Evolutionary conservation across 2,329 filamentous ascomycete species (phyloP), one percentile per base, ranked within the genome.

Genomic region (Monosporascus sp.): DNA sequence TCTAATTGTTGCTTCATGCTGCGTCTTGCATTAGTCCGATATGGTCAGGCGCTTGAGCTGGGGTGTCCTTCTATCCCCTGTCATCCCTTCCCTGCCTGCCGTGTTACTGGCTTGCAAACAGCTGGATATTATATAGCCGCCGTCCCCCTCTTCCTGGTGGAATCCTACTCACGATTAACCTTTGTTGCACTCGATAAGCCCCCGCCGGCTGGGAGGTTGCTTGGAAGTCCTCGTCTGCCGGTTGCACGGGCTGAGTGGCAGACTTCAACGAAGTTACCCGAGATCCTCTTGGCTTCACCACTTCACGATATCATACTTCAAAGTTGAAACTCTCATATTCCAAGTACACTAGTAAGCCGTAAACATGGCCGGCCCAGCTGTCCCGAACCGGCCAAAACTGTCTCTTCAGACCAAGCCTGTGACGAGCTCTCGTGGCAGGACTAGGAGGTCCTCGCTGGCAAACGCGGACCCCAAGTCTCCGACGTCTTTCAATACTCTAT

Each of bases 401-500:
- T 80, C 79, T 51, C 76, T 83, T 60, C 76, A 81, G 63, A 82
- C 75, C 61, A 79, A 78, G 61, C 70, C 77, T 24, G 65, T 72
- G 31, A 64, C 68, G 52, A 68, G 67, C 37, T 63, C 73, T 3
- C 62, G 60, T 41, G 65, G 70, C 51, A 73, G 69, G 51, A 66
- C 73, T 17, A 56, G 73, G 27, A 75, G 73, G 55, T 73, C 71
- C 48, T 57, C 60, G 5, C 64, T 79, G 44, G 68, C 73, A 22
- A 72, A 74, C 49, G 68, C 80, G 39, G 77, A 85, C 59, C 78
- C 80, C 31, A 78, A 74, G 53, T 84, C 83, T 35, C 81, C 82
- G 3, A 86, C 83, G 1, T 73, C 81, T 22, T 84, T 85, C 70
- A 86, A 86, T 68, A 86, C 83, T 2, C 75, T 86, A 39, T 84